Base-by-base conservation (phyloP, 2,329 filamentous ascomycete genomes). In the Talaromyces sp. region DNA sequence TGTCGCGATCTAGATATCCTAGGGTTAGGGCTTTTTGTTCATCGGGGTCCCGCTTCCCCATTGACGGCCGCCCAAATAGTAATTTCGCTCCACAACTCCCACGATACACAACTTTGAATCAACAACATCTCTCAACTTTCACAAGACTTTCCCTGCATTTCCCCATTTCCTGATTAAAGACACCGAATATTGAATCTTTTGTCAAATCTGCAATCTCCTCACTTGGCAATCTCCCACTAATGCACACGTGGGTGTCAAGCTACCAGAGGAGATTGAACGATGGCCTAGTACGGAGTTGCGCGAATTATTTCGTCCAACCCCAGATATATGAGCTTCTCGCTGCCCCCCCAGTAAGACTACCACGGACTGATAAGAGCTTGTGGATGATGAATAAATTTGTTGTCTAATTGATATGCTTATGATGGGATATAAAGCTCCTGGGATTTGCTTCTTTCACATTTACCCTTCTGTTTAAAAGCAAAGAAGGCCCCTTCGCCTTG, bases 301-400 rank as follows among this genome's bases (percentile, higher is more conserved):
- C 45, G 60, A 63, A 63, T 63, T 63, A 41, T 63, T 5, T 63
- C 8, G 24, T 56, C 60, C 60, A 63, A 56, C 59, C 45, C 43
- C 10, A 39, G 31, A 6, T 43, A 24, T 39, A 37, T 22, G 52
- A n/a, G 22, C 31, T 56, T 24, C n/a, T 37, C 3, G 19, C 52
- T 14, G 16, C 24, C 13, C 39, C 19, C 35, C 19, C 56, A 58
- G 54, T 13, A 45, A 58, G 4, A 24, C 24, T n/a, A 59, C 35
- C 8, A 14, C 37, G 14, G 13, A 59, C 56, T 59, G 56, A 59
- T 59, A 59, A 59, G 37, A 31, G 7, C 14, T 9, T 22, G 22
- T 13, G 13, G 14, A 27, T 41, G 39, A 59, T 59, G 56, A 59
- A 59, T 59, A 43, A 45, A 27, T 6, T 45, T 16, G 10, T 24